These are phyloP conservation scores for Nakazawaea molendinolei DNA, from an alignment of 805 yeast genomes.

Conservation along the genomic window DNA sequence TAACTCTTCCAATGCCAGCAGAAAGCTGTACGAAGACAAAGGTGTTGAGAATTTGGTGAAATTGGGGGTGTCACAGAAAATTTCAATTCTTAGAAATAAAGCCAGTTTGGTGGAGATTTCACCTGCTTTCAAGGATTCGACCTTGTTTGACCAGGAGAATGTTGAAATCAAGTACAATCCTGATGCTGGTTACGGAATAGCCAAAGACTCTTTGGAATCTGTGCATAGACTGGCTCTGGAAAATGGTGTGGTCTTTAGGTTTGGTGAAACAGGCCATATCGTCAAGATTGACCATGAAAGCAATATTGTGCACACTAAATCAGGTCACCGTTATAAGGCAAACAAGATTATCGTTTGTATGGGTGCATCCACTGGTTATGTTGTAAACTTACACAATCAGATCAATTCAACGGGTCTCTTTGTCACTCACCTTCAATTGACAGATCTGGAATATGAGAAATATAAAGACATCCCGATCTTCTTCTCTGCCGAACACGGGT, in stretches of 20 bases:
- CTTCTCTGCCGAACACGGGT: conserved; percentile 35
- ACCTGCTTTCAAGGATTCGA: conserved; percentile 16
- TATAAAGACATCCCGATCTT: conserved; percentile 34
- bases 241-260: conserved; percentile 18
- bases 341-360: conserved; percentile 26
- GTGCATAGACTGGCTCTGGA: conserved; percentile 15
- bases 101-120: conserved; percentile 16
- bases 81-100: conserved; percentile 15
- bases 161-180: conserved; percentile 18
- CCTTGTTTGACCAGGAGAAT: conserved; percentile 13
- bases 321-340: conserved; percentile 21
- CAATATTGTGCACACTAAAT: conserved; percentile 14
- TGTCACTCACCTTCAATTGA: conserved; percentile 30
- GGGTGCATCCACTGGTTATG: conserved; percentile 31
- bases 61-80: conserved; percentile 20
- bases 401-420: conserved; percentile 31
- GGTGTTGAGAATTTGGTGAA: conserved; percentile 19
- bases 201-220: conserved; percentile 20
- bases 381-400: conserved; percentile 24
- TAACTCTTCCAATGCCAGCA: conserved; percentile 14
- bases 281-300: conserved; percentile 2
- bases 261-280: conserved; percentile 16
- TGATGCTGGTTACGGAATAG: conserved; percentile 24
- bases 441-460: conserved; percentile 26
- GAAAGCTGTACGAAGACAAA: conserved; percentile 21